Evolutionary conservation across 768 basidiomycete species (phyloP), one percentile per base, ranked within the genome.

Genomic region (Candolleomyces efflorescens): DNA sequence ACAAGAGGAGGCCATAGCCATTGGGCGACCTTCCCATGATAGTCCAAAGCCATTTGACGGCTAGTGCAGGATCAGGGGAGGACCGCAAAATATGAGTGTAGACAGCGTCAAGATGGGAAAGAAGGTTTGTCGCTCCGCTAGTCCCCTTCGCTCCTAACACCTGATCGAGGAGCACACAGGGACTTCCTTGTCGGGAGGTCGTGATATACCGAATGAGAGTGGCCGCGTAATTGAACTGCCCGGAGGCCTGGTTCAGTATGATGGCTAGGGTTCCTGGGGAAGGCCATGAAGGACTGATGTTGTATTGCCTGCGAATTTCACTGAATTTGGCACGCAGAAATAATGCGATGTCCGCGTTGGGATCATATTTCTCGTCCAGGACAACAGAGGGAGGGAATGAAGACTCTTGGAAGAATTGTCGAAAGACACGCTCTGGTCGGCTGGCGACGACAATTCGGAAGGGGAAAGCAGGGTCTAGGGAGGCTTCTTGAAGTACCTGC

Each of bases 221-320:
- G 15, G 63, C 49, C 5, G 63, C 61, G 36, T 62, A 59, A 13
- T 62, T 60, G 45, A 60, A 62, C 39, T 64, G 63, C 10, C 63
- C 63, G 3, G 63, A 64, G 22, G 58, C 12, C 3, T 44, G 37
- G 7, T 10, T 5, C 5, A 50, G 10, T 3, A 50, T 11, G 9
- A n/a, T n/a, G 5, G 6, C 22, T 3, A 59, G 43, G 5, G 6
- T 24, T 7, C 45, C 52, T 11, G 53, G 26, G 24, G 58, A 15
- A 6, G 58, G 58, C 58, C 58, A 59, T 20, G 58, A 10, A 3
- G 24, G 17, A 36, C 26, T 24, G 32, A 65, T 26, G 24, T 61
- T 58, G 15, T 51, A 51, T 12, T 43, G 45, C 5, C 46, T 45
- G 23, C 55, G 47, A 17, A 56, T 56, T 17, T 32, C 22, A 18